Conservation (phyloP, 1,139 yeast species). For the Blastobotrys arbuscula region DNA sequence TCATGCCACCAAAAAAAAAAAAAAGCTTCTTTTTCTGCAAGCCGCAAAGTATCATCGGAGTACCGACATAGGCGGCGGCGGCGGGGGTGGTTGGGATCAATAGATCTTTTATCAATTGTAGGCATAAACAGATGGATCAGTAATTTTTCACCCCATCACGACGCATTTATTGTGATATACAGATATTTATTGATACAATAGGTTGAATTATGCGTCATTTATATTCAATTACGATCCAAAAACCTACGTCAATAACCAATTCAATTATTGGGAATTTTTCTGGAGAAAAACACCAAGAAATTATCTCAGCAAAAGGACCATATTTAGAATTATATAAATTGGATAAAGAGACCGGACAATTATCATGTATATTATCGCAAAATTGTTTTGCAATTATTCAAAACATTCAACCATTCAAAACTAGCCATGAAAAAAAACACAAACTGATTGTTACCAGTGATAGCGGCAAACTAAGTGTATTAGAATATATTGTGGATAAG, state of each 20-base stretch:
- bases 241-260: slow-evolving; percentile 47
- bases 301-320: slow-evolving; percentile 55
- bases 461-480: slow-evolving; percentile 64
- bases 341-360: slow-evolving; percentile 51
- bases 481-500: slow-evolving; percentile 42
- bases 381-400: slow-evolving; percentile 59
- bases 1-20: no score
- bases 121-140: no score
- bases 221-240: slow-evolving; percentile 62
- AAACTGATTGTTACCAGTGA: slow-evolving; percentile 69
- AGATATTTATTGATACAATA: no score
- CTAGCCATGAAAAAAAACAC: slow-evolving; percentile 52
- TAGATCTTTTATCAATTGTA: no score
- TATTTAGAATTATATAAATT: slow-evolving; percentile 48
- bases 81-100: no score
- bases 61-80: no score
- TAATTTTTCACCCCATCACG: no score
- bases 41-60: no score
- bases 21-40: no score
- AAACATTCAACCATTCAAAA: slow-evolving; percentile 45
- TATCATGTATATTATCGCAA: slow-evolving; percentile 41
- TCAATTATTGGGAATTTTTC: slow-evolving; percentile 66
- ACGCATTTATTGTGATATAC: no score
- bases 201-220: no score
- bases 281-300: slow-evolving; percentile 52